A percentile compares a stretch with the other conserved stretches of the same genome.
Conservation (phyloP, 2,329 filamentous ascomycete genomes). For the Thermochaetoides dissita region DNA sequence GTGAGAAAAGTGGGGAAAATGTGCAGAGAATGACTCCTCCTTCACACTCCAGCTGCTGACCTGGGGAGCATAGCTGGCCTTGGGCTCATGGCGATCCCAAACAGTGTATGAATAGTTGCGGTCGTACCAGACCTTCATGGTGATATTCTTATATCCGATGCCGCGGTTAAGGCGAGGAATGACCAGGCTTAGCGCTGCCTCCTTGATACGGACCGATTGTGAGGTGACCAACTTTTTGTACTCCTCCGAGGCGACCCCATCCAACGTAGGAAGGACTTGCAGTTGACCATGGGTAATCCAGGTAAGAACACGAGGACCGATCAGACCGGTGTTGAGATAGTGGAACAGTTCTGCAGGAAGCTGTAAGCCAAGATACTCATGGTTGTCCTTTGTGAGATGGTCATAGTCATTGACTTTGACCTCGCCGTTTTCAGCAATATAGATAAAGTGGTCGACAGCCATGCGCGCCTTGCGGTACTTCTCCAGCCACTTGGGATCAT, state of each 20-base stretch:
- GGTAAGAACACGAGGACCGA: constrained; percentile 65
- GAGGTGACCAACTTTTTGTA: constrained; percentile 68
- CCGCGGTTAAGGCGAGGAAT: constrained; percentile 70
- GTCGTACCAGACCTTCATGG: constrained; percentile 74
- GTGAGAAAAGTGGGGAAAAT: constrained; percentile 29
- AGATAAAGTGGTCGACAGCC: constrained; percentile 75
- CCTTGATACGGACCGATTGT: constrained; percentile 60
- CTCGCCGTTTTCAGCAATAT: constrained; percentile 63
- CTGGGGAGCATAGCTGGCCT: constrained; percentile 28
- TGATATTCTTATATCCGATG: constrained; percentile 66
- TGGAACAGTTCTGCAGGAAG: constrained; percentile 81
- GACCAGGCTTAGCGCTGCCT: constrained; percentile 63
- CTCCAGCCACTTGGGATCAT: constrained; percentile 64
- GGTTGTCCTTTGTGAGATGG: constrained; percentile 65
- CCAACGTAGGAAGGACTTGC: constrained; percentile 67
- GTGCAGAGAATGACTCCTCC: constrained; percentile 36
- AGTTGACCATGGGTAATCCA: constrained; percentile 72
- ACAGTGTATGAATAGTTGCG: constrained; percentile 53
- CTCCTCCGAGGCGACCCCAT: constrained; percentile 64
- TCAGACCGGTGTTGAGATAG: constrained; percentile 72
- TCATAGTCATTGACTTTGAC: constrained; percentile 62
- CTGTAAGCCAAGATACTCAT: constrained; percentile 80
- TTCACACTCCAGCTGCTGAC: constrained; percentile 60
- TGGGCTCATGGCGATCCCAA: constrained; percentile 37
- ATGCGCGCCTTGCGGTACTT: constrained; percentile 77